Evolutionary conservation across 805 yeast genomes (phyloP).

Genomic region (Candida koratica): DNA sequence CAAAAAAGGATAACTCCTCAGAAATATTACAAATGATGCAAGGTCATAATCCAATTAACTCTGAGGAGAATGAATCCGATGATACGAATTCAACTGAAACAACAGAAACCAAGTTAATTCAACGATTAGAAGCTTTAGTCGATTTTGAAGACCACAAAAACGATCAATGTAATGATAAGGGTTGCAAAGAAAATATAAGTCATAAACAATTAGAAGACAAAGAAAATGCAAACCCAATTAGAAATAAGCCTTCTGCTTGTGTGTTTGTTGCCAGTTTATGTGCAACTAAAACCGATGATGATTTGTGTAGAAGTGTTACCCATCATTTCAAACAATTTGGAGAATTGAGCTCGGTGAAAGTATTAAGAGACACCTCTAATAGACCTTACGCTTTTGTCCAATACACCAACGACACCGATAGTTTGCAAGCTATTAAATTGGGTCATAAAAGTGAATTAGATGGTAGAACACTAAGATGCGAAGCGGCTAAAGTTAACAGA

Average conservation of each 20-base stretch:
- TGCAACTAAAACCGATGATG: conserved; percentile 62
- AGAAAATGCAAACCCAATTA: conserved; percentile 12
- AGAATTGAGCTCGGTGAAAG: conserved; percentile 66
- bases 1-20: not conserved
- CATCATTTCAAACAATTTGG: conserved; percentile 72
- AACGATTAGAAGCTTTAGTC: conserved; percentile 1
- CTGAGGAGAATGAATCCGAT: not conserved
- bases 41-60: not conserved
- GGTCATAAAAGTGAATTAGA: conserved; percentile 69
- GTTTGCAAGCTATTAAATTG: conserved; percentile 57
- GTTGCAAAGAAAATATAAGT: not conserved
- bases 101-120: not conserved
- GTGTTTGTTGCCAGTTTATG: conserved; percentile 84
- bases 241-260: conserved; percentile 78
- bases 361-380: conserved; percentile 72
- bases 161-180: not conserved
- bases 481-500: conserved; percentile 86
- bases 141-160: not conserved
- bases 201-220: conserved; percentile 4
- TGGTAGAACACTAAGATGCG: conserved; percentile 80
- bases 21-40: no score
- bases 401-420: conserved; percentile 66
- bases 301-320: conserved; percentile 63
- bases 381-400: conserved; percentile 94
- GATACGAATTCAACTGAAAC: not conserved